Evolutionary conservation across 495 filamentous ascomycete species (phyloP).

Genomic region (Neurospora sp.): DNA sequence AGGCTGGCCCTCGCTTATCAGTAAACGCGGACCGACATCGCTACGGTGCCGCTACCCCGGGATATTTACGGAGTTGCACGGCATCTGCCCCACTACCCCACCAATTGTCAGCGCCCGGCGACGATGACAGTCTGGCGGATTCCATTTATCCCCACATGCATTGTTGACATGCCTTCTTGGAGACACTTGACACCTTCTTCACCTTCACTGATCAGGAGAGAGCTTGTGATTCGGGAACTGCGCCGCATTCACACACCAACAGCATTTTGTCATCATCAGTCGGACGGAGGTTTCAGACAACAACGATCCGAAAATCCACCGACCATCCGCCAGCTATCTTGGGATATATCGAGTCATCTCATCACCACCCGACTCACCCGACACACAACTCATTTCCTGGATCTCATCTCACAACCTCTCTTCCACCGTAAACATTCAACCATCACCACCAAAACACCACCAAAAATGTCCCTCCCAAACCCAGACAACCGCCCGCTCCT

Average conservation of each 20-base stretch:
- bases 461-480: conserved; percentile 5
- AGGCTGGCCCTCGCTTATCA: neutral
- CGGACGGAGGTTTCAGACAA: neutral
- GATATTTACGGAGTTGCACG: neutral
- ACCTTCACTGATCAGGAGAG: neutral
- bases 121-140: neutral
- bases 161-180: neutral
- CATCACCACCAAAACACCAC: neutral
- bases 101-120: neutral
- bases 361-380: neutral
- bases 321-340: neutral
- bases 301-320: neutral
- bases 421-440: neutral
- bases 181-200: neutral
- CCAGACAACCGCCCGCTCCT: conserved; percentile 43
- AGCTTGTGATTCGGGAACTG: neutral
- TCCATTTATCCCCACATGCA: neutral
- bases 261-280: neutral
- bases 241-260: neutral
- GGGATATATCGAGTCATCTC: neutral
- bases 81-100: neutral
- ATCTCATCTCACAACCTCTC: neutral
- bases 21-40: neutral
- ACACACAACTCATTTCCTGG: neutral
- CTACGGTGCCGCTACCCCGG: neutral